Percentiles rank a stretch among this genome's conserved stretches.
Evolutionary conservation across 2,329 filamentous ascomycete genomes (phyloP).

Genomic region (Sphaerulina musiva): DNA sequence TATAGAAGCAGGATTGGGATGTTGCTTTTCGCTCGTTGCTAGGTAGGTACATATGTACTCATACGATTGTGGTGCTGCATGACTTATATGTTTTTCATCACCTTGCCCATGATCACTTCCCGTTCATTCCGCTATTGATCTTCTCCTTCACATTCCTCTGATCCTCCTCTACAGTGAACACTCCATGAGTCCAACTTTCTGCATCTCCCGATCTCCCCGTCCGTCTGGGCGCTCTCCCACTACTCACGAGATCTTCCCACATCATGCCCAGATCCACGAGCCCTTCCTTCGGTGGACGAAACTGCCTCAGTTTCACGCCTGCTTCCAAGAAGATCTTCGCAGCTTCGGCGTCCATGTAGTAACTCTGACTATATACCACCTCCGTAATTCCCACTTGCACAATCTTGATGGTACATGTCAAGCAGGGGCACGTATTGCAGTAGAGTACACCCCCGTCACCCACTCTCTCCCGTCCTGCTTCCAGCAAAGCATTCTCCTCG

Average conservation of each 20-base stretch:
- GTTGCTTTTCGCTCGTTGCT: too few species aligned
- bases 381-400: slow-evolving; percentile 92
- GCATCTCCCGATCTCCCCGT: slow-evolving; percentile 1
- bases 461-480: slow-evolving; percentile 87
- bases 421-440: slow-evolving; percentile 66
- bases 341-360: slow-evolving; percentile 81
- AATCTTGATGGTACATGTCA: slow-evolving; percentile 98
- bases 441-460: slow-evolving; percentile 72
- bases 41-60: too few species aligned
- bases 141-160: neutral
- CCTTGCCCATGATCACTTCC: neutral
- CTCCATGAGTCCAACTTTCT: slow-evolving; percentile 15
- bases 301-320: slow-evolving; percentile 79
- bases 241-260: slow-evolving; percentile 11
- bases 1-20: too few species aligned
- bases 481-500: slow-evolving; percentile 92
- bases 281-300: slow-evolving; percentile 54
- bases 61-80: too few species aligned
- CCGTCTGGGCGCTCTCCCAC: slow-evolving; percentile 7
- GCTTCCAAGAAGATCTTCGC: slow-evolving; percentile 76
- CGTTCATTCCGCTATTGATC: neutral
- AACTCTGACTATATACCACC: slow-evolving; percentile 88
- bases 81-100: too few species aligned
- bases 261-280: slow-evolving; percentile 10
- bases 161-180: slow-evolving; percentile 5